These are phyloP conservation scores for Acidiella bohemica DNA, from an alignment of 495 filamentous ascomycete species.

Conservation along the genomic window DNA sequence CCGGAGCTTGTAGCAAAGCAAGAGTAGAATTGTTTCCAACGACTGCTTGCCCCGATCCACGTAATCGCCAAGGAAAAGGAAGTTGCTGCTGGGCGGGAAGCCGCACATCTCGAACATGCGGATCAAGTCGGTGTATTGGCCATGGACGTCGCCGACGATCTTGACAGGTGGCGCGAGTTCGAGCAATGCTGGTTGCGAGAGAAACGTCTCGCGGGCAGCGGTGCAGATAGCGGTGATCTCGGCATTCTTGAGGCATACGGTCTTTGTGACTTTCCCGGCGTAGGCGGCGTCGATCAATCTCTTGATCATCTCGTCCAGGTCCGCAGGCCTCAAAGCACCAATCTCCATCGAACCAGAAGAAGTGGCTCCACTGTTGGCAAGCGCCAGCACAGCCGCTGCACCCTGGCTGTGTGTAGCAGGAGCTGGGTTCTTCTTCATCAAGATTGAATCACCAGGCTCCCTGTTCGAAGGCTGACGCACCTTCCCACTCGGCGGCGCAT, in stretches of 20 bases:
- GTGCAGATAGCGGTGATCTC: slow-evolving; percentile 89
- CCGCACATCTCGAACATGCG: slow-evolving; percentile 99
- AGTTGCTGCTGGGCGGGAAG: slow-evolving; percentile 88
- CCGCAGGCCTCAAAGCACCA: slow-evolving; percentile 73
- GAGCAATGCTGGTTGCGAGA: slow-evolving; percentile 81
- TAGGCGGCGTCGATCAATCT: slow-evolving; percentile 90
- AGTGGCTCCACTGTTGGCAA: slow-evolving; percentile 16
- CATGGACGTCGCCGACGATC: slow-evolving; percentile 96
- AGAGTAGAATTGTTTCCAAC: slow-evolving; percentile 86
- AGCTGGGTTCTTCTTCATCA: slow-evolving; percentile 54
- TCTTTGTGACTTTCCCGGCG: slow-evolving; percentile 92
- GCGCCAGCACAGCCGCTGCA: slow-evolving; percentile 14
- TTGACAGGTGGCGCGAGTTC: slow-evolving; percentile 96
- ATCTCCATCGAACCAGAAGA: slow-evolving; percentile 39
- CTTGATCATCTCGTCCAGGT: slow-evolving; percentile 94
- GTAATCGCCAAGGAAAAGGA: slow-evolving; percentile 93
- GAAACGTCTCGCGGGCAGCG: slow-evolving; percentile 72
- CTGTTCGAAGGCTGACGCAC: slow-evolving; percentile 33
- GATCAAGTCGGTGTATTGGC: slow-evolving; percentile 95
- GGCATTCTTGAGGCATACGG: slow-evolving; percentile 91
- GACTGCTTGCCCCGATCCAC: slow-evolving; percentile 97
- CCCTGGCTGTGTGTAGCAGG: slow-evolving; percentile 11
- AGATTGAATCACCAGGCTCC: slow-evolving; percentile 61
- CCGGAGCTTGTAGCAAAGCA: slow-evolving; percentile 97
- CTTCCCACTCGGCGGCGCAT: slow-evolving; percentile 63